These are phyloP conservation scores for Cryptococcus deneoformans DNA, from an alignment of 1,284 basidiomycete genomes.

Conservation along the genomic window DNA sequence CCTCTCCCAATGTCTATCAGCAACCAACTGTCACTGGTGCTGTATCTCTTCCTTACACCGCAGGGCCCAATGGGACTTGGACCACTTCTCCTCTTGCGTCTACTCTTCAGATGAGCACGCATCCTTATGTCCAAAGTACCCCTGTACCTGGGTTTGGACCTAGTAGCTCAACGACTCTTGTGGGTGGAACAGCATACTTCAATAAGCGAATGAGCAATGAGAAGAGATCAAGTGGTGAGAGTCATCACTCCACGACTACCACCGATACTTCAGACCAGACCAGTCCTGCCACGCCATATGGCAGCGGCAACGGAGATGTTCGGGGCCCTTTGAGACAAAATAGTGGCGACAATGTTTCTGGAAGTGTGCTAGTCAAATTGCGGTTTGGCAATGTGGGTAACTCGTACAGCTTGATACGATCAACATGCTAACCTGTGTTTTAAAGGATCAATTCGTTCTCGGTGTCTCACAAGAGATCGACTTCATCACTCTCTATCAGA, in stretches of 20 bases:
- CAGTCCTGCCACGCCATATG: conserved; percentile 53
- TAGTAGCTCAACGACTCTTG: conserved; percentile 30
- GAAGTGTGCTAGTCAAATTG: conserved; percentile 70
- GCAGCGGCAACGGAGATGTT: conserved; percentile 55
- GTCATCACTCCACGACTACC: conserved; percentile 42
- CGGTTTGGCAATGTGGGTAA: conserved; percentile 38
- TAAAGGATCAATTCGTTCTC: conserved; percentile 88
- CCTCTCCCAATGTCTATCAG: conserved; percentile 53
- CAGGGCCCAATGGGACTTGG: conserved; percentile 7
- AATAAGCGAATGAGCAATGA: conserved; percentile 31
- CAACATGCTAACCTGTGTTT: not conserved
- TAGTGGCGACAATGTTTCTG: conserved; percentile 10
- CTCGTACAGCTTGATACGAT: not conserved
- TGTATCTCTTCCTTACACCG: conserved; percentile 20
- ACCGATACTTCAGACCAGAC: conserved; percentile 45
- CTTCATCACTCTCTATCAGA: conserved; percentile 78
- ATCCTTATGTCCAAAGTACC: conserved; percentile 3
- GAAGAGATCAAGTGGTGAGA: conserved; percentile 40
- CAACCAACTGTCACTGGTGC: conserved; percentile 15
- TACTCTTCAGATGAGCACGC: not conserved
- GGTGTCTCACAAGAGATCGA: conserved; percentile 75
- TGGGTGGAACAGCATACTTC: conserved; percentile 41
- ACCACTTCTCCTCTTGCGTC: conserved; percentile 2
- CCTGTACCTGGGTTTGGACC: conserved; percentile 3
- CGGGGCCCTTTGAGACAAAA: conserved; percentile 35